Percentiles rank a stretch among this genome's conserved stretches.
Conservation (phyloP, 2,329 filamentous ascomycete genomes). For the Teratosphaeria epicoccoides region DNA sequence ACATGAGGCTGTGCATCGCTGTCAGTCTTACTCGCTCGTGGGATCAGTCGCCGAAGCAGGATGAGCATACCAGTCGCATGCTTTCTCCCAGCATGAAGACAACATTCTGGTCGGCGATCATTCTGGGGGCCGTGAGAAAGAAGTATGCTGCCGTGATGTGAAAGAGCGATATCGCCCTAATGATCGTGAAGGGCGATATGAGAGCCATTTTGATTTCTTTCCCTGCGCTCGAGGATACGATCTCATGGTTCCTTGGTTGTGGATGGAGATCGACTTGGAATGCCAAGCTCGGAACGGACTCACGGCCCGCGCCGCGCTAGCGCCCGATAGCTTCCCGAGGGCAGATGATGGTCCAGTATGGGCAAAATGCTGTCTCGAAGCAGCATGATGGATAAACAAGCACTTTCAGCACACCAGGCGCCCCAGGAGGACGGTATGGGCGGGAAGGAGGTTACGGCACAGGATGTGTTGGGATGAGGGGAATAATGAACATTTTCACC, state of each 20-base stretch:
- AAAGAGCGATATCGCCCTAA: slow-evolving; percentile 72
- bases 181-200: slow-evolving; percentile 68
- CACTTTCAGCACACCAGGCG: background rate
- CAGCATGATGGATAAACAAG: background rate
- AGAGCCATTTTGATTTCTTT: slow-evolving; percentile 53
- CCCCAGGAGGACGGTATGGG: background rate
- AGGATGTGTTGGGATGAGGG: background rate
- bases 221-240: background rate
- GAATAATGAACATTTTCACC: too few species aligned
- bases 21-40: background rate
- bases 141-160: slow-evolving; percentile 76
- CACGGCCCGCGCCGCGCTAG: background rate
- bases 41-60: background rate
- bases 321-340: background rate
- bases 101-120: slow-evolving; percentile 66
- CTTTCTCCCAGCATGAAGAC: slow-evolving; percentile 75
- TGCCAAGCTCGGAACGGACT: background rate
- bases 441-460: background rate
- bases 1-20: slow-evolving; percentile 45
- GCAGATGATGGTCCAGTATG: background rate
- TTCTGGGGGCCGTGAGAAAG: slow-evolving; percentile 62
- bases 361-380: background rate
- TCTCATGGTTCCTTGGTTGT: background rate
- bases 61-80: slow-evolving; percentile 61
- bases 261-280: background rate